These are phyloP conservation scores for Prunus fruticosa DNA, from an alignment of 306 rosid species.

Conservation along the genomic window DNA sequence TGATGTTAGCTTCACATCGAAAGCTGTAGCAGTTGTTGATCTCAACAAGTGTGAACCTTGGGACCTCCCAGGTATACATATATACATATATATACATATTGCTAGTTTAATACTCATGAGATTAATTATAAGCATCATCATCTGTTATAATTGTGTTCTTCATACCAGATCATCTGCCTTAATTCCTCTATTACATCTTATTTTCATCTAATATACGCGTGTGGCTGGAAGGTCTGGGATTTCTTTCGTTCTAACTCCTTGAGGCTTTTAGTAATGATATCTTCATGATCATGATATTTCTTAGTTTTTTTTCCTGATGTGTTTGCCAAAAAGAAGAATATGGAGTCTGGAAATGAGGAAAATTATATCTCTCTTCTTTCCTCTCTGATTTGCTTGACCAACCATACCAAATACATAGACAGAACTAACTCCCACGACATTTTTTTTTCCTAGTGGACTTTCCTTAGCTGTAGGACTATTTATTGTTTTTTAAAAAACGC, in stretches of 20 bases:
- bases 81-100: background rate
- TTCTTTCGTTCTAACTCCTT: background rate
- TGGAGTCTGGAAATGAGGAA: background rate
- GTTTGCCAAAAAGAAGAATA: background rate
- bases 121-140: background rate
- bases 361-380: background rate
- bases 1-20: constrained; percentile 60
- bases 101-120: no score
- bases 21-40: constrained; percentile 81
- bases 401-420: background rate
- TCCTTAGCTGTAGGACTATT: background rate
- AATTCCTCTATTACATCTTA: background rate
- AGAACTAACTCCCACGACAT: background rate
- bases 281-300: background rate
- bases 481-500: background rate
- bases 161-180: background rate
- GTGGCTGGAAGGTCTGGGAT: no score
- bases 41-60: constrained; percentile 93
- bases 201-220: background rate
- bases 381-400: background rate
- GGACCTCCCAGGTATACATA: constrained; percentile 74
- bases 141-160: background rate
- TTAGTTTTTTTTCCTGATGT: background rate
- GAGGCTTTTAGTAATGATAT: background rate
- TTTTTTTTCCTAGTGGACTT: background rate